Evolutionary conservation across 2,329 filamentous ascomycete species (phyloP).

Genomic region (Aureobasidium sp.): DNA sequence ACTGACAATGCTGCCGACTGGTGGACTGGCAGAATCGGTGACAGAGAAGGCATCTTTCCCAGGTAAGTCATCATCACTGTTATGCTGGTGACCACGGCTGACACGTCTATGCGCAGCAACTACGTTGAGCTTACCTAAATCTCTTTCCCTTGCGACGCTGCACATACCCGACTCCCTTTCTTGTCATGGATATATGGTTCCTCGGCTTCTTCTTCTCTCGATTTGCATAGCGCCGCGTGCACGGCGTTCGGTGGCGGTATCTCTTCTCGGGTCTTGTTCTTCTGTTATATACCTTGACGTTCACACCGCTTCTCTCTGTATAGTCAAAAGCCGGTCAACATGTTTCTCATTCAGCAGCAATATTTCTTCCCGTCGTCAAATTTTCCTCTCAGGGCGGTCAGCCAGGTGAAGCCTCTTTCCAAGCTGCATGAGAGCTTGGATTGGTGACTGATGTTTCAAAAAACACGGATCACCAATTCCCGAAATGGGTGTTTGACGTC

Average conservation of each 20-base stretch:
- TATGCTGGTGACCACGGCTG: not conserved
- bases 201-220: not conserved
- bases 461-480: not conserved
- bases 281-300: conserved; percentile 13
- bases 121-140: conserved; percentile 26
- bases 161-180: not conserved
- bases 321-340: not conserved
- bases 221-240: conserved; percentile 14
- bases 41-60: conserved; percentile 84
- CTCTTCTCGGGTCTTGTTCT: not conserved
- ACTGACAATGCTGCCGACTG: conserved; percentile 92
- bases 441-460: not conserved
- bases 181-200: not conserved
- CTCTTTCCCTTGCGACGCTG: not conserved
- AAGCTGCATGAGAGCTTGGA: not conserved
- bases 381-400: too few species aligned
- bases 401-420: too few species aligned
- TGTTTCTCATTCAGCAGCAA: not conserved
- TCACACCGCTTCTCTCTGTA: not conserved
- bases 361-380: too few species aligned
- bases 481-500: not conserved
- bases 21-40: conserved; percentile 92
- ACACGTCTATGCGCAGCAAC: conserved; percentile 20
- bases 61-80: conserved; percentile 46
- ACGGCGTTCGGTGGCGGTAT: conserved; percentile 8